Evolutionary conservation across 768 basidiomycete genomes (phyloP).

Genomic region (Lenzites betulinus): DNA sequence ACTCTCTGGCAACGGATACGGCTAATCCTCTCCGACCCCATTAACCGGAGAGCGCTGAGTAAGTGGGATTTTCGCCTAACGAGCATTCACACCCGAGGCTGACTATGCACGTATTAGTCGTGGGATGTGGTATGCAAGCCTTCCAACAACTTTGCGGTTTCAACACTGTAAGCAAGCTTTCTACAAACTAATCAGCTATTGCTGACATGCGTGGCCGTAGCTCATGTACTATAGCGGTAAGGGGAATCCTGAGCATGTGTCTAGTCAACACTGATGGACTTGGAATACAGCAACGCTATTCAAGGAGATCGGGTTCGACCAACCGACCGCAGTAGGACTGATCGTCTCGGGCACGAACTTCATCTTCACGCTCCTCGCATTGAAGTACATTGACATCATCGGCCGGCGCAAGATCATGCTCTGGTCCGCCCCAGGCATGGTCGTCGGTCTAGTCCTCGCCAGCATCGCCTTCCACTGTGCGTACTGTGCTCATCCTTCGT

Average conservation of each 20-base stretch:
- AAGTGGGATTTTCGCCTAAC: constrained; percentile 29
- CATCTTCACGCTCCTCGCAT: constrained; percentile 72
- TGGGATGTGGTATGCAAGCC: constrained; percentile 80
- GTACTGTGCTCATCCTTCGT: constrained; percentile 27
- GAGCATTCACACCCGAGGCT: not conserved
- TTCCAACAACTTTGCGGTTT: constrained; percentile 86
- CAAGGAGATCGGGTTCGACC: constrained; percentile 77
- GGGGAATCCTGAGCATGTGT: not conserved
- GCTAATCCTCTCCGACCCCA: constrained; percentile 55
- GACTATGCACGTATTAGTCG: constrained; percentile 16
- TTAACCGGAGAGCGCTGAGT: constrained; percentile 74
- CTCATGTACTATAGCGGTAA: constrained; percentile 33
- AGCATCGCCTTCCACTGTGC: constrained; percentile 67
- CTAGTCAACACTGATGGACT: not conserved
- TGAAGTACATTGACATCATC: constrained; percentile 72
- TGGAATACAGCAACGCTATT: constrained; percentile 73
- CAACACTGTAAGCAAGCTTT: constrained; percentile 57
- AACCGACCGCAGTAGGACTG: constrained; percentile 79
- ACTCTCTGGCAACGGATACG: constrained; percentile 57
- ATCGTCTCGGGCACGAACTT: constrained; percentile 81
- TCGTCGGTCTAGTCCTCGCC: constrained; percentile 62
- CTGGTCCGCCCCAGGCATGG: constrained; percentile 72
- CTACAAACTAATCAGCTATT: no score
- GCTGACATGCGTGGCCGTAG: not conserved
- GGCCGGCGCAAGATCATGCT: constrained; percentile 74